Percentiles rank a stretch among this genome's conserved stretches.
Conservation (phyloP, 768 basidiomycete species). For the Glaciozyma antarctica region DNA sequence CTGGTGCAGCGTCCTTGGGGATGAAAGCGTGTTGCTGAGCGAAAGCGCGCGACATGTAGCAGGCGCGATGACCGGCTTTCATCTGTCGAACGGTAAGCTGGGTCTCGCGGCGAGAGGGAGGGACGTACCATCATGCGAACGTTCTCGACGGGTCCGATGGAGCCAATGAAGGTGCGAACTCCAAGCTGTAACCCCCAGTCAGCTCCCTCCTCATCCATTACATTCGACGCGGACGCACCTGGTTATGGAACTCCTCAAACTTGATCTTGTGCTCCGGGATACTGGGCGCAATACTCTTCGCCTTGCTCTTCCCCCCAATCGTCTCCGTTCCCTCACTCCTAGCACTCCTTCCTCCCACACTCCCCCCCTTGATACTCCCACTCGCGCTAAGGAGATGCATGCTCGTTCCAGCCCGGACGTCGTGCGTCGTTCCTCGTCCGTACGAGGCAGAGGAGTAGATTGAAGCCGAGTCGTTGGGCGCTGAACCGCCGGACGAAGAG, state of each 20-base stretch:
- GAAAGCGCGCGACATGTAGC: conserved; percentile 91
- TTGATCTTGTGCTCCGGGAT: conserved; percentile 35
- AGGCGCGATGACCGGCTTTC: conserved; percentile 80
- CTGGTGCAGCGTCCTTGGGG: conserved; percentile 73
- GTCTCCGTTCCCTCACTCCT: not conserved
- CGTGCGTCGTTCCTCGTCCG: conserved; percentile 15
- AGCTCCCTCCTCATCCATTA: not conserved
- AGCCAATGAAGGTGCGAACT: conserved; percentile 81
- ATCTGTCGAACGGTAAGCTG: conserved; percentile 51
- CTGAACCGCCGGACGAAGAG: conserved; percentile 11
- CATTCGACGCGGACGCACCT: conserved; percentile 11
- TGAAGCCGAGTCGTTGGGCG: conserved; percentile 28
- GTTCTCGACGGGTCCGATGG: conserved; percentile 73
- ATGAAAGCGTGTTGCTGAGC: conserved; percentile 80
- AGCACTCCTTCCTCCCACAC: conserved; percentile 27
- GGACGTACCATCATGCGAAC: conserved; percentile 50
- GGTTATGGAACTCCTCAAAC: conserved; percentile 37
- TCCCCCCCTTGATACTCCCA: conserved; percentile 32
- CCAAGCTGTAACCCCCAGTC: conserved; percentile 43
- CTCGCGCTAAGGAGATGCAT: conserved; percentile 34
- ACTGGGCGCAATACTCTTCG: conserved; percentile 12
- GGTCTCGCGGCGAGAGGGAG: not conserved
- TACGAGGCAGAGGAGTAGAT: conserved; percentile 31
- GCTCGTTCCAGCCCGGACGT: conserved; percentile 21
- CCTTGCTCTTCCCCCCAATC: not conserved